Base-by-base conservation (phyloP, 345 rosid species). In the Eucalyptus sideroxylon region DNA sequence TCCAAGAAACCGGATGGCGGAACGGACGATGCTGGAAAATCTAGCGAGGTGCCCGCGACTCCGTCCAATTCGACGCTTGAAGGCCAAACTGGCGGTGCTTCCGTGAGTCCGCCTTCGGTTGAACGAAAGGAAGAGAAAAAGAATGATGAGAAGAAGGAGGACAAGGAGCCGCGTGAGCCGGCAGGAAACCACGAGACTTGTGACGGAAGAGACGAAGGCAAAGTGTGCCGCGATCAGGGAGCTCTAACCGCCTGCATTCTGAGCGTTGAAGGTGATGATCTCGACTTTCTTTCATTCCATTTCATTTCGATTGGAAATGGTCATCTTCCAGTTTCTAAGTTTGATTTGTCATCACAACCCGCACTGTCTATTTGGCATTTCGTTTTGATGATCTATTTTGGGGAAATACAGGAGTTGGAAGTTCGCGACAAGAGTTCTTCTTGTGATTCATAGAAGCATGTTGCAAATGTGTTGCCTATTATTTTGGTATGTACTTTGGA, bases 221-320 rank as follows among this genome's bases (percentile, higher is more conserved):
- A 91, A 45, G 47, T 85, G n/a, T 97, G 99, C 89, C 77, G 34
- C 6, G 93, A 91, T 88, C 88, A 13, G 67, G 87, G 85, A 17
- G 87, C 89, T 5, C 88, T 95, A 90, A 89, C 91, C 87, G 98
- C 97, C 47, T 97, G 99, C 93, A 90, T 95, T 91, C 91, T 90
- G 90, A 88, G 89, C 77, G 92, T 88, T 87, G 93, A 92, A 62
- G 51, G 85, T 69, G 85, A 77, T 23, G 47, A 77, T 77, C 47
- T 77, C 85, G 42, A 77, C 30, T 77, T 77, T 77, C 45, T 3
- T 77, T 40, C 47, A 40, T 40, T 77, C 45, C 47, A 40, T 40
- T 77, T 21, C 85, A 77, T 77, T 77, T 23, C 47, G 4, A 77
- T 40, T 77, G 85, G 47, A 77, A 26, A 2, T 77, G 30, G 85